Percentiles rank a stretch among this genome's conserved stretches.
Conservation (phyloP, 1,284 basidiomycete genomes). For the Marasmius fiardii region DNA sequence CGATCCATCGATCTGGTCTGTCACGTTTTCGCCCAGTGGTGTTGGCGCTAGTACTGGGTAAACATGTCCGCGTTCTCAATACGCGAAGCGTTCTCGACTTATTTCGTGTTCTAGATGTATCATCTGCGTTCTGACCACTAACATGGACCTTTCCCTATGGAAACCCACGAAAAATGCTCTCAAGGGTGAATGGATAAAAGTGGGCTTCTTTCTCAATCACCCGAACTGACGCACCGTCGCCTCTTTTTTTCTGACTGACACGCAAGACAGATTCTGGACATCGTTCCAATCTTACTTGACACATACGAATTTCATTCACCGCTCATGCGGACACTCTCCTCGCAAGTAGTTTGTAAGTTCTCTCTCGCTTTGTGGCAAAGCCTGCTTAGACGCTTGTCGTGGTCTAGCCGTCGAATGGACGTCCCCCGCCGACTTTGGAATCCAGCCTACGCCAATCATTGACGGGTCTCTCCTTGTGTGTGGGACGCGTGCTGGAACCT, state of each 20-base stretch:
- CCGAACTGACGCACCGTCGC: not conserved
- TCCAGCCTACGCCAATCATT: slow-evolving; percentile 50
- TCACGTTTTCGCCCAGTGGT: slow-evolving; percentile 61
- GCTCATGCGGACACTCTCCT: slow-evolving; percentile 25
- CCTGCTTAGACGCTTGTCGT: not conserved
- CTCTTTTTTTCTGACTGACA: not conserved
- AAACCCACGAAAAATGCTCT: slow-evolving; percentile 47
- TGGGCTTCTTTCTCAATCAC: slow-evolving; percentile 19
- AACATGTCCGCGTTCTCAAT: slow-evolving; percentile 12
- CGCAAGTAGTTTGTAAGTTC: slow-evolving; percentile 41
- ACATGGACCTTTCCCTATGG: slow-evolving; percentile 59
- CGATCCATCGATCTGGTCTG: slow-evolving; percentile 54
- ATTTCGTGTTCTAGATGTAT: slow-evolving; percentile 42
- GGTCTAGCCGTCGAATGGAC: slow-evolving; percentile 67
- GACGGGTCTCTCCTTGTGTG: slow-evolving; percentile 73
- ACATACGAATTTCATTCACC: slow-evolving; percentile 15
- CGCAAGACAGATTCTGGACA: slow-evolving; percentile 36
- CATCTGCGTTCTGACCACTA: slow-evolving; percentile 50
- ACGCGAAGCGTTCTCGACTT: not conserved
- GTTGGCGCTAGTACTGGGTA: slow-evolving; percentile 46
- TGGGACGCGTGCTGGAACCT: slow-evolving; percentile 59
- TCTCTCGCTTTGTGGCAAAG: not conserved
- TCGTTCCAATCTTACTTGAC: slow-evolving; percentile 38
- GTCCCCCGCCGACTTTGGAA: slow-evolving; percentile 49
- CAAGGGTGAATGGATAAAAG: slow-evolving; percentile 57